Conservation (phyloP, 129 eudicot genomes). For the Ambrosia artemisiifolia region DNA sequence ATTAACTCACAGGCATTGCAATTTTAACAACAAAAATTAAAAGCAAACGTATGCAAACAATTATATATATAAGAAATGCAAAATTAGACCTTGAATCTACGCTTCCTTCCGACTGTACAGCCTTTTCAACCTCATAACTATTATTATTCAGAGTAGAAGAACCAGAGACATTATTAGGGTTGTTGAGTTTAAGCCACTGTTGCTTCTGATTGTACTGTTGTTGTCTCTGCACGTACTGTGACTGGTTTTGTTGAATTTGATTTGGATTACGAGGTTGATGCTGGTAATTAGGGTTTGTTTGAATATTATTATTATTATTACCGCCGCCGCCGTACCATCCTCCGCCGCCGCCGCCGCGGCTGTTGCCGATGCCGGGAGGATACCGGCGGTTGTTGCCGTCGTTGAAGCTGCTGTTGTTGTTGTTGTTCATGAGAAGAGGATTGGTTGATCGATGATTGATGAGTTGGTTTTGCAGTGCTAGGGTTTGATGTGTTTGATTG, state of each 20-base stretch:
- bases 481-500: constrained; percentile 19
- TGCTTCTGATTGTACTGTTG: constrained; percentile 43
- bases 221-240: constrained; percentile 31
- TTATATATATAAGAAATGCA: neutral
- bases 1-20: neutral
- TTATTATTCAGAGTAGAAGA: constrained; percentile 14
- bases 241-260: constrained; percentile 19
- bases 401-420: constrained; percentile 18
- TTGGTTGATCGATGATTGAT: neutral
- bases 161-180: constrained; percentile 18
- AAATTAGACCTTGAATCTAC: constrained; percentile 33
- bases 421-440: constrained; percentile 31
- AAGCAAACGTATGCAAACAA: neutral
- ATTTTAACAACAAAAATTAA: neutral
- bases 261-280: constrained; percentile 29
- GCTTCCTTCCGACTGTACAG: constrained; percentile 34
- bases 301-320: constrained; percentile 23
- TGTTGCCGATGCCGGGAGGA: constrained; percentile 53
- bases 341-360: constrained; percentile 36
- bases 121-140: constrained; percentile 36
- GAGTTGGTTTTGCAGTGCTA: constrained; percentile 1
- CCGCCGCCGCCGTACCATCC: constrained; percentile 36
- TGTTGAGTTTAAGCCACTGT: constrained; percentile 43
- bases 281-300: constrained; percentile 42
- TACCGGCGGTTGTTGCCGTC: constrained; percentile 44